Evolutionary conservation across 2,329 filamentous ascomycete genomes (phyloP), one percentile per base, ranked within the genome.

Genomic region (Magnaporthiopsis rhizophila): DNA sequence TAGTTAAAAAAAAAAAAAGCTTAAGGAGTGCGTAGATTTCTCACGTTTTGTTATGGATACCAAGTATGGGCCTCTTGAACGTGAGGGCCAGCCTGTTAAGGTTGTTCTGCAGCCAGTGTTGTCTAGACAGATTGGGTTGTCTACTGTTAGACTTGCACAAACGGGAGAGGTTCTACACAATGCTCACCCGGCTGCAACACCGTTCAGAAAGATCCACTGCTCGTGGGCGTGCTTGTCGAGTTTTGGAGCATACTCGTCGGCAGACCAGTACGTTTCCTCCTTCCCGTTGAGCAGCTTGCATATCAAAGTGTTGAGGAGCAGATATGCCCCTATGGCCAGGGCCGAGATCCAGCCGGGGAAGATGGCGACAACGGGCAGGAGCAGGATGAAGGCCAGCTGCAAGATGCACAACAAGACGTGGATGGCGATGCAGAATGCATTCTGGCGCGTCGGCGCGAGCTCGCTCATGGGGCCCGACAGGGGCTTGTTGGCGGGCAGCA

Each of bases 201-300:
- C 90, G 70, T 93, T 93, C 62, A 93, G 74, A 71, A 90, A 93
- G n/a, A 93, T 80, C 90, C 90, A 94, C 70, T 87, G 83, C 75
- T 93, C 90, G 63, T 86, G 79, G 13, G 78, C 77, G 72, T 86
- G 81, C 67, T 84, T 79, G 0, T 79, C 78, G 24, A 74, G 73
- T 1, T 74, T 74, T 21, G 79, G 73, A 1, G 86, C 80, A 66
- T 83, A 86, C 64, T 82, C 76, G 2, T 80, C 76, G 58, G 84
- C 79, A 1, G 85, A 86, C 24, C 75, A 73, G 68, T 82, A 86
- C 3, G 78, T 77, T 62, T 79, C 75, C 3, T 75, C 71, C 8
- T 69, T 72, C n/a, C 85, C 80, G 68, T 88, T 88, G 62, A 86
- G 72, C 38, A 83, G 69, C 2, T 77, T 71, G 68, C 82, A 86